These are phyloP conservation scores for Aspergillus vadensis DNA, from an alignment of 2,329 filamentous ascomycete genomes.

Conservation along the genomic window DNA sequence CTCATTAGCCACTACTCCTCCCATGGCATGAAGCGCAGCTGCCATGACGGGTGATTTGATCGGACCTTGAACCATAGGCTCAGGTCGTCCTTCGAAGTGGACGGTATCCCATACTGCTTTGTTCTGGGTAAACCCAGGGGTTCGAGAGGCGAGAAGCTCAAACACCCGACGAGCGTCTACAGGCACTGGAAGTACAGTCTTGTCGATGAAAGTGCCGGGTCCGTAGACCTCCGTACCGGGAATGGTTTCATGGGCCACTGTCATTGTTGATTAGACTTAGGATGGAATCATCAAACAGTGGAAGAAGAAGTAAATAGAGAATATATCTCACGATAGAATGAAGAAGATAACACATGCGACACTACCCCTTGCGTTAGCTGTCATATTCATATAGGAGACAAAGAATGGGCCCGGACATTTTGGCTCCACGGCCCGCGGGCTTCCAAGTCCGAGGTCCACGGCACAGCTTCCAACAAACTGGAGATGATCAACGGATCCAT, in stretches of 20 bases:
- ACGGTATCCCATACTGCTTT: constrained; percentile 32
- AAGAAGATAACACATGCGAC: not conserved
- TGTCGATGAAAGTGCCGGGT: constrained; percentile 46
- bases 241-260: constrained; percentile 17
- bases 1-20: constrained; percentile 46
- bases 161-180: constrained; percentile 44
- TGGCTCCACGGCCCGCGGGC: not conserved
- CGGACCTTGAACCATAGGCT: constrained; percentile 47
- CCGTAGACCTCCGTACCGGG: constrained; percentile 37
- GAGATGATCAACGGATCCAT: not conserved
- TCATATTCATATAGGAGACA: not conserved
- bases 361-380: not conserved
- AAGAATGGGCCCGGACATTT: not conserved
- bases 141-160: constrained; percentile 38
- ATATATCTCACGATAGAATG: not conserved
- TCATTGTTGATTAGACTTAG: not conserved
- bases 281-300: not conserved
- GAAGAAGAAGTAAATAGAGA: too few relatives aligned
- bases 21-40: constrained; percentile 49
- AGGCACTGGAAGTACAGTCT: constrained; percentile 38
- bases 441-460: not conserved
- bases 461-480: not conserved
- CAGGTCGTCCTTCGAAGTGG: constrained; percentile 42
- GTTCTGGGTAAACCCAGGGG: constrained; percentile 46
- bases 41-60: constrained; percentile 48